Percentiles rank a stretch among this genome's conserved stretches.
These are phyloP conservation scores for Apiotrichum mycotoxinovorans DNA, from an alignment of 1,284 basidiomycete species.

Conservation along the genomic window DNA sequence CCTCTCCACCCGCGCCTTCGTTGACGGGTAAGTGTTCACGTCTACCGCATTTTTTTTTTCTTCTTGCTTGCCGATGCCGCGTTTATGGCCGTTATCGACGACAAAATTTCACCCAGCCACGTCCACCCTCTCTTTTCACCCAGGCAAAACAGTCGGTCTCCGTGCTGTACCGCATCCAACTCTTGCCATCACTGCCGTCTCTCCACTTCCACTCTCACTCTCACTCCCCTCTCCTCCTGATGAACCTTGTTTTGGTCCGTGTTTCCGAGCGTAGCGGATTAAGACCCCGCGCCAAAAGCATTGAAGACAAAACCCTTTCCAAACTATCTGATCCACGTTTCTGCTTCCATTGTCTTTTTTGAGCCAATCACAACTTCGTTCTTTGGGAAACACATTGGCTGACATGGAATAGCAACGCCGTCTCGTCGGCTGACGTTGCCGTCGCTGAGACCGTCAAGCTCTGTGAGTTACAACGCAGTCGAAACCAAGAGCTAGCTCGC, in stretches of 20 bases:
- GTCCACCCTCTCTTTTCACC: background rate
- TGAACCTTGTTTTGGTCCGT: constrained; percentile 94
- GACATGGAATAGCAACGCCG: constrained; percentile 66
- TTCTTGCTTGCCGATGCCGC: background rate
- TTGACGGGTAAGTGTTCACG: constrained; percentile 45
- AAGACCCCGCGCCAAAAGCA: constrained; percentile 79
- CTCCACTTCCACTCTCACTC: background rate
- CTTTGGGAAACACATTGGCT: constrained; percentile 15
- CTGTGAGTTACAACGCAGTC: constrained; percentile 66
- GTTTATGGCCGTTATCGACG: background rate
- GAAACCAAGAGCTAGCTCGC: constrained; percentile 69
- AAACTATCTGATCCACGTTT: constrained; percentile 71
- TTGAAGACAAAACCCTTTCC: constrained; percentile 55
- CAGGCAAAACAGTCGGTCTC: too few relatives aligned
- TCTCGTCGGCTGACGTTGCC: constrained; percentile 93
- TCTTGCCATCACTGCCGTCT: background rate
- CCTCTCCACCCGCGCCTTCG: constrained; percentile 57
- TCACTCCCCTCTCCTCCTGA: constrained; percentile 50
- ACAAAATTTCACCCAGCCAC: background rate
- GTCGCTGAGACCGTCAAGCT: constrained; percentile 76
- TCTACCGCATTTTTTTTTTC: background rate
- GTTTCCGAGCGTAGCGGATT: constrained; percentile 94
- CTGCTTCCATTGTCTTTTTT: background rate
- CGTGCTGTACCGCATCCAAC: background rate
- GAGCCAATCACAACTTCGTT: too few relatives aligned